Evolutionary conservation across 495 filamentous ascomycete genomes (phyloP).

Genomic region (Sordaria brevicollis): DNA sequence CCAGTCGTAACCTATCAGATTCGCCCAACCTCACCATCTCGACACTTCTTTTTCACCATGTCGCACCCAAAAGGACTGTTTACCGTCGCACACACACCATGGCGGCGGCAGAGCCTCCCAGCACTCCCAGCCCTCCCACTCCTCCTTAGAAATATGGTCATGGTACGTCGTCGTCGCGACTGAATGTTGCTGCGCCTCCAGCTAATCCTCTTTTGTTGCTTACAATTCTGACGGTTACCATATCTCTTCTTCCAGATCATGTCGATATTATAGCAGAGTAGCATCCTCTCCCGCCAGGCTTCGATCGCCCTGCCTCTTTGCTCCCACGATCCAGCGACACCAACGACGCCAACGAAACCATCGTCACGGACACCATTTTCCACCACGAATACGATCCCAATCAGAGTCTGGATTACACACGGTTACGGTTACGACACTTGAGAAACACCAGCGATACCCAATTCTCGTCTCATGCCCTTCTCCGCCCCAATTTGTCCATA

Average conservation of each 20-base stretch:
- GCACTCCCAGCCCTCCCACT: too few species aligned
- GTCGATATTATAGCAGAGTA: neutral
- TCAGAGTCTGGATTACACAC: neutral
- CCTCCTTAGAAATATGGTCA: neutral
- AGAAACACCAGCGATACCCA: neutral
- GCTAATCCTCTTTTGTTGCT: neutral
- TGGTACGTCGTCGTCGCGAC: neutral
- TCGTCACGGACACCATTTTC: neutral
- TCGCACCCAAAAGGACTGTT: neutral
- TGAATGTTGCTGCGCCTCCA: neutral
- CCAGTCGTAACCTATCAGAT: neutral
- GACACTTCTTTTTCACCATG: neutral
- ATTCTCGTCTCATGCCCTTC: neutral
- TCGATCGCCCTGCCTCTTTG: neutral
- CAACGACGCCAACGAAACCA: neutral
- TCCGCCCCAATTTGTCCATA: neutral
- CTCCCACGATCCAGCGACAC: neutral
- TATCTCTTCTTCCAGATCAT: neutral
- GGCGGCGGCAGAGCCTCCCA: neutral
- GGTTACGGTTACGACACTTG: neutral
- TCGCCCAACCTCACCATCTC: neutral
- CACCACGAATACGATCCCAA: neutral
- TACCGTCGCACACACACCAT: neutral
- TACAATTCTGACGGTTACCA: neutral
- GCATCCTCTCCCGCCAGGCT: neutral